Base-by-base conservation (phyloP, 345 rosid species). In the Pistacia integerrima region DNA sequence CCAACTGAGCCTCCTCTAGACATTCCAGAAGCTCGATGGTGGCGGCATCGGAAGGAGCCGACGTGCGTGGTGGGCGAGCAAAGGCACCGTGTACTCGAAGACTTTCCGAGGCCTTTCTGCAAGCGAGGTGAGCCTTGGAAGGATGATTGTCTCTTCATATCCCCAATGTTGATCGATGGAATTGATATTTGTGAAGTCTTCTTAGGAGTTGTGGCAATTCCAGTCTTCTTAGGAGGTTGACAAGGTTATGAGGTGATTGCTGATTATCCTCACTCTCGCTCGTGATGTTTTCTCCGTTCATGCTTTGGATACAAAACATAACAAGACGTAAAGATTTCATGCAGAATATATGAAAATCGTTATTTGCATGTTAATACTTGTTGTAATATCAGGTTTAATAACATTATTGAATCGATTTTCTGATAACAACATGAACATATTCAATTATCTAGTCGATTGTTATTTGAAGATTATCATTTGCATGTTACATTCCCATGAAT, bases 31-130 rank as follows among this genome's bases (percentile, higher is more conserved):
- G 11, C 71, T 30, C 97, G 73, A 70, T 92, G 97, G 84, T 87
- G 76, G 12, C 94, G 88, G 83, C 97, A 92, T 78, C 93, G 74
- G 76, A 92, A 92, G 0, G 97, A 92, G 51, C 97, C 97, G 0
- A 78, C 86, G 41, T 90, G 97, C 2, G 93, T 92, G 18, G 97
- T 92, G 8, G 97, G 97, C 11, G 97, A 87, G 79, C 97, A 92
- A 35, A 90, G 86, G 76, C 97, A 92, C 79, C 79, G 89, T 62
- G 22, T 35, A 79, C 86, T 77, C 20, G 61, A 18, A 33, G 62
- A 8, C 5, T 62, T 51, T 5, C 36, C 28, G 18, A 46, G 30
- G 3, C 41, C 67, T 59, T 35, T 76, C 0, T 35, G 36, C 12
- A 16, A 77, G 8, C 75, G 69, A 3, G 75, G 77, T 0, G 81